Evolutionary conservation across 371 early-diverging fungal species (phyloP), one percentile per base, ranked within the genome.

Genomic region (Choanephora cucurbitarum): DNA sequence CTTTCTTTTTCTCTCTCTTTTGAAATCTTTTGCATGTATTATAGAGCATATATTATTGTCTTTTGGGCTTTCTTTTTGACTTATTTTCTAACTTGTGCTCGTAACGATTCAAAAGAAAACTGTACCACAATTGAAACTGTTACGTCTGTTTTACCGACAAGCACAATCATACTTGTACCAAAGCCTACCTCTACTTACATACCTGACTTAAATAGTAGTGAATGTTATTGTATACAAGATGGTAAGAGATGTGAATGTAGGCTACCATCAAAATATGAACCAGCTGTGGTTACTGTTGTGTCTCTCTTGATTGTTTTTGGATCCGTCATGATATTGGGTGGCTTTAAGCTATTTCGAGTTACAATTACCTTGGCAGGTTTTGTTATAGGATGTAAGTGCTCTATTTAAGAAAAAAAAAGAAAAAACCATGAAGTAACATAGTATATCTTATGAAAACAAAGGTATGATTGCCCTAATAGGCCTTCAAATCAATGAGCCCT

Each of bases 331-430:
- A 34, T 67, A 34, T 40, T 46, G 4, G 33, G 39, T 6, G 64
- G 62, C 1, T 75, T 70, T 44, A 58, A 55, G 1, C 55, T 61
- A 21, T 75, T 72, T 59, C 63, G 55, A 22, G 21, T 62, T 19
- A 67, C 73, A 0, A 52, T 72, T 39, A 64, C 34, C 5, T 17
- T 58, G 6, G 43, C 52, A 17, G 72, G 75, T 7, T 60, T 70
- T 18, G 22, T 64, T 3, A 23, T 65, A 14, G 75, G 72, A 23
- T 40, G 75, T 71, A 72, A 52, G 40, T 44, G 1, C 4, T 15
- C 18, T 14, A 14, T 44, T 32, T 24, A 31, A 10, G 8, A 15
- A 44, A 21, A 32, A 10, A 18, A 17, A n/a, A 44, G 24, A 0
- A 22, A 17, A 9, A 31, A 18, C 17, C 19, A 32, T 19, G 13